These are phyloP conservation scores for Pichia nakasei DNA, from an alignment of 805 yeast species.

Conservation along the genomic window DNA sequence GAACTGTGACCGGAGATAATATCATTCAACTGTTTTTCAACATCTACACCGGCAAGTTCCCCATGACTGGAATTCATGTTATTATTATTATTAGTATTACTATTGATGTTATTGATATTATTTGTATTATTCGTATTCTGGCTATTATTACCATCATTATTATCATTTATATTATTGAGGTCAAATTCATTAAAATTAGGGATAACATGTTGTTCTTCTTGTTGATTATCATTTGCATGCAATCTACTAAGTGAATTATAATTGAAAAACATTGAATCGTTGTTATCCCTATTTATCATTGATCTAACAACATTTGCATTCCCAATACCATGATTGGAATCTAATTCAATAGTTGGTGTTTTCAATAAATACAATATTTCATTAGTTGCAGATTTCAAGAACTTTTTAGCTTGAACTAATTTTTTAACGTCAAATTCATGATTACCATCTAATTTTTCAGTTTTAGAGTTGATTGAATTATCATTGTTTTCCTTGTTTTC, in stretches of 20 bases:
- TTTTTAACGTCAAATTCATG: slow-evolving; percentile 22
- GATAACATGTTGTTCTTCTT: not conserved
- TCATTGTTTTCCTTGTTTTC: not conserved
- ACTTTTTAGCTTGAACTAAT: slow-evolving; percentile 26
- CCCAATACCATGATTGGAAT: not conserved
- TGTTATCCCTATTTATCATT: not conserved
- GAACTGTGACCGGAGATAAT: not conserved
- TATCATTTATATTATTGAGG: not conserved
- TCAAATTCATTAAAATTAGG: not conserved
- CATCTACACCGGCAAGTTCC: not conserved
- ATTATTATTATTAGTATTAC: not conserved
- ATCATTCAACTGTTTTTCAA: slow-evolving; percentile 4
- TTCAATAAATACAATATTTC: slow-evolving; percentile 29
- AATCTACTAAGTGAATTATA: not conserved
- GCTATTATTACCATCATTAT: not conserved
- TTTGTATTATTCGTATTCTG: not conserved
- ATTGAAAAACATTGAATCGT: slow-evolving; percentile 7
- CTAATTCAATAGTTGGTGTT: slow-evolving; percentile 26
- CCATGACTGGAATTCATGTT: not conserved
- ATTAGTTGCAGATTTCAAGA: slow-evolving; percentile 27
- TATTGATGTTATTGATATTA: not conserved
- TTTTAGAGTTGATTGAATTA: not conserved
- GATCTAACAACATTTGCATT: not conserved
- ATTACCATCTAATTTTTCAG: slow-evolving; percentile 11
- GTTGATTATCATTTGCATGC: no score